Percentiles rank a stretch among this genome's conserved stretches.
Conservation (phyloP, 108 stramenopile species). For the Aurantiochytrium sp. region DNA sequence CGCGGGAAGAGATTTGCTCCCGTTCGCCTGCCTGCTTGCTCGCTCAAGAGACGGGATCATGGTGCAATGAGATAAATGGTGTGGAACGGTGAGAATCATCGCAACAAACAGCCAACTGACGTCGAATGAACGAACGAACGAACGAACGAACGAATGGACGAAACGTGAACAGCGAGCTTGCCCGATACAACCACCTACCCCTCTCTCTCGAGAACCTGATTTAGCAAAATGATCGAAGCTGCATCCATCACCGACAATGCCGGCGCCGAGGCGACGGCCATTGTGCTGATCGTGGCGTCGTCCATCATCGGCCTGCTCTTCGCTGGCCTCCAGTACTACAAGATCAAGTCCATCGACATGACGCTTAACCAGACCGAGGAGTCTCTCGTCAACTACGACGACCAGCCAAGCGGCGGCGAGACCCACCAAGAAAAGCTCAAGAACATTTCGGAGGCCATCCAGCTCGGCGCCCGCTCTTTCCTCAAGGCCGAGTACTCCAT, state of each 20-base stretch:
- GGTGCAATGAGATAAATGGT: too few species aligned
- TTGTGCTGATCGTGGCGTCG: neutral
- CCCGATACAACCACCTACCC: too few species aligned
- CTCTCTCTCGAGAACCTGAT: too few species aligned
- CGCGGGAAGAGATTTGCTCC: too few species aligned
- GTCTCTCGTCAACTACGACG: neutral
- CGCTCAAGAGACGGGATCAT: too few species aligned
- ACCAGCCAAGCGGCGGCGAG: neutral
- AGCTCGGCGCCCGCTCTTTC: conserved; percentile 87
- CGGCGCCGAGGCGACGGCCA: neutral
- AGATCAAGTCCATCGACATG: neutral
- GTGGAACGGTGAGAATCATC: too few species aligned
- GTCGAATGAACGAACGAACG: too few species aligned
- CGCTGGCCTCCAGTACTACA: neutral
- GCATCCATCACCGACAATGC: neutral
- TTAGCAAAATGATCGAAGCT: neutral
- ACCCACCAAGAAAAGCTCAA: conserved; percentile 33
- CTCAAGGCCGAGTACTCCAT: conserved; percentile 76
- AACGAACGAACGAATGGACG: too few species aligned
- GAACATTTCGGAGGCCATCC: conserved; percentile 85
- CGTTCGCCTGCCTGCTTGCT: too few species aligned
- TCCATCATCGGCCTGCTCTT: neutral
- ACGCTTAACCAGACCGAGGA: neutral
- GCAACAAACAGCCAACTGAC: too few species aligned
- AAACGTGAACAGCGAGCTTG: too few species aligned